phyloP scores from a whole-genome alignment of 2,329 filamentous ascomycete genomes.

The Penicillium corylophilum region DNA sequence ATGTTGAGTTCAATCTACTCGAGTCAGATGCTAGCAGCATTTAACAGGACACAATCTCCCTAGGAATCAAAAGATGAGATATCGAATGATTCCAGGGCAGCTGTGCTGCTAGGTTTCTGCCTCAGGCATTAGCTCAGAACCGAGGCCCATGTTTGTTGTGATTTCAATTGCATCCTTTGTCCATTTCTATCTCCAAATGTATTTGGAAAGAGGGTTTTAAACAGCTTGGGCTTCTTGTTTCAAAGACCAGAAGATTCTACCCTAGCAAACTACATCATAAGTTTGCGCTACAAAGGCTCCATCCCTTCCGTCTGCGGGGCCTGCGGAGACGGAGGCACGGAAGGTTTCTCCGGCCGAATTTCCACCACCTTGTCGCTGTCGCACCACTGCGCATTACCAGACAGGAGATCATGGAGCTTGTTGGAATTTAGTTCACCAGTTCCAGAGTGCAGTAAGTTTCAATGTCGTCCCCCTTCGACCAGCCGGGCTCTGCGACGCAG shows the following conservation, averaged over 20 bases:
- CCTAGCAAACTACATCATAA: neutral
- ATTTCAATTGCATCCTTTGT: neutral
- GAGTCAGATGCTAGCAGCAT: neutral
- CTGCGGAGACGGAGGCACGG: constrained; percentile 15
- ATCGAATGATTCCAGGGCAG: neutral
- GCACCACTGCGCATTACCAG: constrained; percentile 3
- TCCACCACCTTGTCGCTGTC: constrained; percentile 5
- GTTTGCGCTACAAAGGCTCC: neutral
- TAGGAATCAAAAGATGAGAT: neutral
- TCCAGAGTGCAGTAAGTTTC: neutral
- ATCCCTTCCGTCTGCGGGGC: constrained; percentile 15
- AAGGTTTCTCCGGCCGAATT: constrained; percentile 23
- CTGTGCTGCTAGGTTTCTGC: neutral
- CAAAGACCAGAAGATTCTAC: neutral
- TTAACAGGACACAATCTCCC: neutral
- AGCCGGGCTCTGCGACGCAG: constrained; percentile 7
- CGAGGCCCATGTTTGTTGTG: neutral
- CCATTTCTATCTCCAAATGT: too few relatives aligned
- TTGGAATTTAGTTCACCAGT: neutral
- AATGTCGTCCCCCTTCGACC: constrained; percentile 16
- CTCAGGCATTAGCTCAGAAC: neutral
- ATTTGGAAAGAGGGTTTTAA: too few relatives aligned
- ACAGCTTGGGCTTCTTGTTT: too few relatives aligned
- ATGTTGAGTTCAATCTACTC: too few relatives aligned
- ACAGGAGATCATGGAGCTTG: constrained; percentile 7